Conservation (phyloP, 2,329 filamentous ascomycete species). For the Sporothrix euskadiensis region DNA sequence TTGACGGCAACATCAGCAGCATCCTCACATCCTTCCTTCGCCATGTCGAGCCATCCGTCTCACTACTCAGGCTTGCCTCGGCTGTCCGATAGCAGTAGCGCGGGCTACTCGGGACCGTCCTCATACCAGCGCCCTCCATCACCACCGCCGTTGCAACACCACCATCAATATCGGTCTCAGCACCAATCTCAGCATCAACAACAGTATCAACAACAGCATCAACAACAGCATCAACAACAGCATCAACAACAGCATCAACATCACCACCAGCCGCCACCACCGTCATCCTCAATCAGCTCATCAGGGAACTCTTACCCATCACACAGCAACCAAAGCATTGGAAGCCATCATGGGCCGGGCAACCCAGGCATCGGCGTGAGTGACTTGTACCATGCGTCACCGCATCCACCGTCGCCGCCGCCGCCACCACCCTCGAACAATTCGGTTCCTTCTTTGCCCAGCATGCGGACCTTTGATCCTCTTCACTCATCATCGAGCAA, state of each 20-base stretch:
- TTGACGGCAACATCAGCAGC: not conserved
- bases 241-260: not conserved
- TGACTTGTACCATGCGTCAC: constrained; percentile 34
- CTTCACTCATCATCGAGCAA: not conserved
- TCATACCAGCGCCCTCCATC: constrained; percentile 29
- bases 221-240: not conserved
- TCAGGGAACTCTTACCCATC: constrained; percentile 9
- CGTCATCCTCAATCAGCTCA: not conserved
- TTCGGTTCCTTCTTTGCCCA: no score
- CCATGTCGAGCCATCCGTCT: constrained; percentile 25
- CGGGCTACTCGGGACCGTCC: constrained; percentile 32
- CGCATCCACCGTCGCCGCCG: not conserved
- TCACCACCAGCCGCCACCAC: constrained; percentile 12
- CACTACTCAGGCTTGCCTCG: constrained; percentile 30
- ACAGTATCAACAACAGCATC: not conserved
- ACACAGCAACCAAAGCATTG: not conserved
- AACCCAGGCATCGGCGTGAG: constrained; percentile 23
- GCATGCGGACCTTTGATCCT: no score
- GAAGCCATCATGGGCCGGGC: constrained; percentile 18
- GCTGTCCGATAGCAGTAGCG: constrained; percentile 22
- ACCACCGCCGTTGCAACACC: not conserved
- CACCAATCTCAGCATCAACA: not conserved
- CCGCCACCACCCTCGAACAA: not conserved
- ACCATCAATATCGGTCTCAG: not conserved
- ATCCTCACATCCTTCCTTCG: not conserved